Evolutionary conservation across 192 early-diverging fungal genomes (phyloP).

Genomic region (Podila epigama): DNA sequence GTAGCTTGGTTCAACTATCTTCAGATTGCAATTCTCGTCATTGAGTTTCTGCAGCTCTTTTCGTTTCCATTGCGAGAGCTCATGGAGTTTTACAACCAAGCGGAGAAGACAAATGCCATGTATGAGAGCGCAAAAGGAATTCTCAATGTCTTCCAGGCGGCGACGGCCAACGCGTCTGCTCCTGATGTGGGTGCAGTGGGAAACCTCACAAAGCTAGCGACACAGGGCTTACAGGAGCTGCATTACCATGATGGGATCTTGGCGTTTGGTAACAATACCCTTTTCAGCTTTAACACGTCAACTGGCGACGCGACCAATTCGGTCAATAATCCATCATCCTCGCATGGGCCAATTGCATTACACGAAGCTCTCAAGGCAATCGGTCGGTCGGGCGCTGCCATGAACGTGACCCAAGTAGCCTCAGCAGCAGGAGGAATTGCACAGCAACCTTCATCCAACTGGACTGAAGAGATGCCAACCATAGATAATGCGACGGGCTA

Average conservation of each 20-base stretch:
- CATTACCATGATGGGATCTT: conserved; percentile 10
- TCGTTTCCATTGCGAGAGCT: conserved; percentile 83
- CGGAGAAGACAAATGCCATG: conserved; percentile 23
- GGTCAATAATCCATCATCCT: not conserved
- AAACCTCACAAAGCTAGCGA: not conserved
- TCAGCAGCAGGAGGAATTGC: not conserved
- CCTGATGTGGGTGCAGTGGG: not conserved
- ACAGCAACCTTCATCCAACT: not conserved
- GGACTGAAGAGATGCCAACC: conserved; percentile 4
- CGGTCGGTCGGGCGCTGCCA: not conserved
- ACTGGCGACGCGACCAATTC: not conserved
- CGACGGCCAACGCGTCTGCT: not conserved
- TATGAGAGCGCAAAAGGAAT: conserved; percentile 21
- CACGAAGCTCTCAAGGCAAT: not conserved
- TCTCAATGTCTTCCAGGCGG: conserved; percentile 8
- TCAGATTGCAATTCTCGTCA: conserved; percentile 72
- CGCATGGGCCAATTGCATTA: not conserved
- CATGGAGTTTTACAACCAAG: conserved; percentile 52
- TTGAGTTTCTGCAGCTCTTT: conserved; percentile 83
- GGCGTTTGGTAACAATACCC: conserved; percentile 17
- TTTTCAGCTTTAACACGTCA: conserved; percentile 10
- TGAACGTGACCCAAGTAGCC: too few species aligned
- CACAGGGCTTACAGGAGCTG: not conserved
- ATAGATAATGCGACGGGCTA: conserved; percentile 3
- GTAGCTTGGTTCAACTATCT: conserved; percentile 68